These are phyloP conservation scores for Irpex sp. DNA, from an alignment of 1,284 basidiomycete genomes.

Conservation along the genomic window DNA sequence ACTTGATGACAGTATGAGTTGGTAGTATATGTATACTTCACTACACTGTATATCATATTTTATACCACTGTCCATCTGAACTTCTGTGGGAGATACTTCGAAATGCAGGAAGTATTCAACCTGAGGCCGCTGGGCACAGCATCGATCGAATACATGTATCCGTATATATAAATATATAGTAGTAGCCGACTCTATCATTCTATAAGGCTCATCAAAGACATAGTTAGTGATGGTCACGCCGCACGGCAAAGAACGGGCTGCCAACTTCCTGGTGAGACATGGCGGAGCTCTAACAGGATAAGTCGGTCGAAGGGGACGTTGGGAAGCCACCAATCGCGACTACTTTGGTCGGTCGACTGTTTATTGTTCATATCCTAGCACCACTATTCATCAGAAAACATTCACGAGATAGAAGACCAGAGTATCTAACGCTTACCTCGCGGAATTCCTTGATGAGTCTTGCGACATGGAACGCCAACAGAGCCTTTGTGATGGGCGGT, in stretches of 20 bases:
- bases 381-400: neutral
- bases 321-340: conserved; percentile 1
- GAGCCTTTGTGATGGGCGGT: neutral
- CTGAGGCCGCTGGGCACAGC: too few species aligned
- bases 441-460: neutral
- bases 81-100: too few species aligned
- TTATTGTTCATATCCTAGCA: neutral
- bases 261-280: conserved; percentile 8
- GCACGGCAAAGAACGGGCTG: conserved; percentile 6
- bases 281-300: conserved; percentile 5
- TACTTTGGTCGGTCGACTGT: neutral
- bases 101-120: too few species aligned
- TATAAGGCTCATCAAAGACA: too few species aligned
- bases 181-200: too few species aligned
- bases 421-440: neutral
- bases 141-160: too few species aligned
- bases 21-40: too few species aligned
- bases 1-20: too few species aligned
- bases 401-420: neutral
- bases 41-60: too few species aligned
- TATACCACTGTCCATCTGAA: too few species aligned
- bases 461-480: neutral
- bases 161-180: too few species aligned
- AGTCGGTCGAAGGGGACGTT: conserved; percentile 5
- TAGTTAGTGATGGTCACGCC: neutral